Base-by-base conservation (phyloP, 192 early-diverging fungal genomes). In the Glomus cerebriforme region DNA sequence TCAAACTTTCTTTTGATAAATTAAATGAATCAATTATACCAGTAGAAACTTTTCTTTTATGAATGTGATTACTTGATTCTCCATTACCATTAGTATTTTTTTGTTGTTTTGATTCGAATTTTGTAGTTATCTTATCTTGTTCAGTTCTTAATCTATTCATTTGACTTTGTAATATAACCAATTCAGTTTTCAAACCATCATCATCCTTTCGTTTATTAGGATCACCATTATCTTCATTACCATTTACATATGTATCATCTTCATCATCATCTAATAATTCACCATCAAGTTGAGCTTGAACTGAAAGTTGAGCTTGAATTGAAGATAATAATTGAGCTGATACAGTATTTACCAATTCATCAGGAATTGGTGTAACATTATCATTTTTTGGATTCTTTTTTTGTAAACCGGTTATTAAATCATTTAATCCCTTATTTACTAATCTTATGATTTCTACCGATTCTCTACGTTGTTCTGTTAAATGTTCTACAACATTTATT, bases 151-250 rank as follows among this genome's bases (percentile, higher is more conserved):
- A 39, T 39, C 66, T 31, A 68, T 37, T 37, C n/a, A 68, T n/a
- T 37, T 43, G 35, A 26, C 66, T 68, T 68, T 68, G 66, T 68
- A 68, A n/a, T n/a, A 68, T 17, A 24, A 35, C 66, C n/a, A 68
- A 35, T 39, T 68, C 66, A 10, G 66, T 68, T 35, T 35, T 68
- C 24, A 68, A 68, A 24, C 66, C 66, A n/a, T 68, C 66, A 22
- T 68, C 66, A n/a, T 34, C 32, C 1, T 34, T 2, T 22, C 32
- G 27, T 15, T 26, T 64, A 31, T 8, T 13, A 7, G 3, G 3
- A 27, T 31, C 10, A n/a, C 34, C 22, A 68, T 19, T 34, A 34
- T 0, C 13, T 19, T 37, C 34, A 37, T 43, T 22, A n/a, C 19
- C 9, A 7, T 37, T 7, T 22, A 22, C 17, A 66, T 31, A 35